Evolutionary conservation across 2,329 filamentous ascomycete species (phyloP), one percentile per base, ranked within the genome.

Genomic region (Byssochlamys sp.): DNA sequence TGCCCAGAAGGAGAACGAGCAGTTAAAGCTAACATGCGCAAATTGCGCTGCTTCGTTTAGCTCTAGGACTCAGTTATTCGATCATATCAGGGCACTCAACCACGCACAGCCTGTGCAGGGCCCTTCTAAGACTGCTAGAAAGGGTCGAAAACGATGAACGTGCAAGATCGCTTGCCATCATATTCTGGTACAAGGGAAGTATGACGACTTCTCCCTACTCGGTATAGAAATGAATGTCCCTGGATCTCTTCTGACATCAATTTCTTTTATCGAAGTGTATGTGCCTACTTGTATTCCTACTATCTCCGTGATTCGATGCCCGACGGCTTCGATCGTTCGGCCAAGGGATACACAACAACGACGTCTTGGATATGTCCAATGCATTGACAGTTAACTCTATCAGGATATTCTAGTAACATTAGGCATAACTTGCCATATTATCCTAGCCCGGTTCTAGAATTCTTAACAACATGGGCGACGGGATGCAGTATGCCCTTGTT

Each of bases 401-500:
- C 49, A 51, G 49, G 5, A 4, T 26, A 10, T 6, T 24, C 33
- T 11, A 25, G 25, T 10, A 3, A 25, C n/a, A 25, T 25, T 26
- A 26, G 24, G 4, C 12, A 48, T n/a, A 45, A 35, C 3, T 35
- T 26, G 19, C 12, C 25, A 29, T 29, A 11, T 58, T 69, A 84
- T 24, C 90, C 90, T 53, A 99, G 75, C 1, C 94, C 94, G 25
- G 90, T 87, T 70, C 91, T 95, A 9, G 84, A 85, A 39, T 85
- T 89, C 76, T 95, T 96, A 64, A 99, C 88, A 27, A 94, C 84
- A 62, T 96, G 91, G 27, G 85, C 81, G 26, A 99, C 88, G 0
- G 92, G 92, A 60, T 90, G 84, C 62, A 95, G 74, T 55, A 96
- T 94, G 31, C 94, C 94, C 72, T 94, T 89, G 71, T 95, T 96